Evolutionary conservation across 73 alveolate genomes (phyloP).

Genomic region (Loxodes magnus): DNA sequence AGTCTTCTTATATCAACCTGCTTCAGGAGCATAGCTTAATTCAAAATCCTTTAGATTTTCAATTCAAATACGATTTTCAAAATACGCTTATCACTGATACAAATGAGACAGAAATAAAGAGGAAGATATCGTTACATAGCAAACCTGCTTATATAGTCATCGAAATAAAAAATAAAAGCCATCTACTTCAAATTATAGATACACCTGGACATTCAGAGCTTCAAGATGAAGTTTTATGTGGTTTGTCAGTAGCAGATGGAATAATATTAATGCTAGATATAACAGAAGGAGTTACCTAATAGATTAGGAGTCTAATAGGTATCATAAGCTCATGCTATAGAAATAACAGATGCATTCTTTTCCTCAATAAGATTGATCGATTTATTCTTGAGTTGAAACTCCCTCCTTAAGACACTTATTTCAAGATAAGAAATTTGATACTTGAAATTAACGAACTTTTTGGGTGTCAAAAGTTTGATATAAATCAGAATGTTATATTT

Average conservation of each 20-base stretch:
- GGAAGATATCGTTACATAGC: slow-evolving; percentile 87
- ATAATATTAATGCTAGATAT: slow-evolving; percentile 79
- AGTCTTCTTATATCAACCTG: slow-evolving; percentile 94
- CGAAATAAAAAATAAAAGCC: slow-evolving; percentile 94
- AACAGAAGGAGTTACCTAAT: slow-evolving; percentile 5
- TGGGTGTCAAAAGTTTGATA: slow-evolving; percentile 55
- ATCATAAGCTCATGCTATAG: slow-evolving; percentile 30
- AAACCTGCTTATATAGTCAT: slow-evolving; percentile 91
- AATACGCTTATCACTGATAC: no score
- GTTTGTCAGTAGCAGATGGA: slow-evolving; percentile 83
- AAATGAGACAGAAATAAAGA: slow-evolving; percentile 88
- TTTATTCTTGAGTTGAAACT: slow-evolving; percentile 89
- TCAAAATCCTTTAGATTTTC: slow-evolving; percentile 2
- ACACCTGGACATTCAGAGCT: slow-evolving; percentile 99
- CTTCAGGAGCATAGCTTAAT: slow-evolving; percentile 66
- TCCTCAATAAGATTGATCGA: slow-evolving; percentile 94
- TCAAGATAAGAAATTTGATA: slow-evolving; percentile 81
- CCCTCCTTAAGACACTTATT: slow-evolving; percentile 98
- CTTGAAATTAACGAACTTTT: slow-evolving; percentile 82
- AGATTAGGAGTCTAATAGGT: background rate
- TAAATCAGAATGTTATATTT: slow-evolving; percentile 78
- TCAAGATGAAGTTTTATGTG: slow-evolving; percentile 86
- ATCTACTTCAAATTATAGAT: slow-evolving; percentile 86
- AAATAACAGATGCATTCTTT: slow-evolving; percentile 67
- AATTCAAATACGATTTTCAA: slow-evolving; percentile 11